These are phyloP conservation scores for Groenewaldozyma tartarivorans DNA, from an alignment of 805 yeast species.

Conservation along the genomic window DNA sequence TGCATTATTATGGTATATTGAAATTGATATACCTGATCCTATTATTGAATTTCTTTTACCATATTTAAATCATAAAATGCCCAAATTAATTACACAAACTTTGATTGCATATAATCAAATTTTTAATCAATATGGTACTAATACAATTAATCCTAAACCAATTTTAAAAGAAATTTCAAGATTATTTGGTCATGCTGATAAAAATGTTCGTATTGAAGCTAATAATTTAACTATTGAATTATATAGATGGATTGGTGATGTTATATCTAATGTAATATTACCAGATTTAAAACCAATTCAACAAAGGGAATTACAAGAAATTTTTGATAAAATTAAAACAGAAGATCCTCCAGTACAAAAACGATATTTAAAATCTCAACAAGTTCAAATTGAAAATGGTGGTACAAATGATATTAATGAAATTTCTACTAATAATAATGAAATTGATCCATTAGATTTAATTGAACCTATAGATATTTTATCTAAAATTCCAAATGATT, in stretches of 20 bases:
- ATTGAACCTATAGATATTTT: constrained; percentile 62
- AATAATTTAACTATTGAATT: constrained; percentile 57
- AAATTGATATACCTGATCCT: constrained; percentile 55
- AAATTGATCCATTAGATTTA: constrained; percentile 58
- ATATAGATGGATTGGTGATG: constrained; percentile 63
- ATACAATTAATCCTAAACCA: constrained; percentile 46
- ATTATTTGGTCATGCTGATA: constrained; percentile 77
- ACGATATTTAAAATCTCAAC: constrained; percentile 47
- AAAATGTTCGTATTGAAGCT: constrained; percentile 74
- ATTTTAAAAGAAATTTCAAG: constrained; percentile 52
- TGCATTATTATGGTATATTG: constrained; percentile 52
- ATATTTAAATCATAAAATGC: constrained; percentile 49
- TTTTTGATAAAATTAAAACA: constrained; percentile 45
- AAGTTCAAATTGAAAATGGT: constrained; percentile 23
- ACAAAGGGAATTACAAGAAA: constrained; percentile 68
- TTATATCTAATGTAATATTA: constrained; percentile 49
- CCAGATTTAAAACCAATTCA: constrained; percentile 82
- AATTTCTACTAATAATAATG: constrained; percentile 37
- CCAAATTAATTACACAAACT: constrained; percentile 69
- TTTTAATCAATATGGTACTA: constrained; percentile 53
- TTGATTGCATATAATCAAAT: constrained; percentile 48
- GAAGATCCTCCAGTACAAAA: constrained; percentile 30
- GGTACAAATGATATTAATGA: constrained; percentile 28
- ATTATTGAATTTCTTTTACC: constrained; percentile 62
- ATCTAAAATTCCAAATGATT: constrained; percentile 54